phyloP scores from a whole-genome alignment of 192 early-diverging fungal species.

The Chytriomyces hyalinus region DNA sequence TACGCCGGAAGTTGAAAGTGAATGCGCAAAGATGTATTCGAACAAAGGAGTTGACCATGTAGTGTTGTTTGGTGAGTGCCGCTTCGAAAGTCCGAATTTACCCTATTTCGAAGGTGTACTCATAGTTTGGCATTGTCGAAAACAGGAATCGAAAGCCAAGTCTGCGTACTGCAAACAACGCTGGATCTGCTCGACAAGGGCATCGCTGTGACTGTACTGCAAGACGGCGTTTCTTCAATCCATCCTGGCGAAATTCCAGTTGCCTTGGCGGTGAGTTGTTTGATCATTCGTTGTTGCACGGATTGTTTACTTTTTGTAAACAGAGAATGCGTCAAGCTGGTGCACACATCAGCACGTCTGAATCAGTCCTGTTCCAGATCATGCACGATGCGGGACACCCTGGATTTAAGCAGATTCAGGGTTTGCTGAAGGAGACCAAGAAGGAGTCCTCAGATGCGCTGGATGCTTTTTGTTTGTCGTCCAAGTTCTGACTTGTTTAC shows the following conservation, averaged over 20 bases:
- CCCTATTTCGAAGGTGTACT: not conserved
- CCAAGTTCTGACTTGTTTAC: too few species aligned
- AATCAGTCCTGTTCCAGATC: constrained; percentile 54
- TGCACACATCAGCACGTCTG: constrained; percentile 51
- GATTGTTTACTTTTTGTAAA: constrained; percentile 7
- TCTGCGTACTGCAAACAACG: constrained; percentile 94
- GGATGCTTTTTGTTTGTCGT: constrained; percentile 29
- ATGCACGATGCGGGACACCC: constrained; percentile 76
- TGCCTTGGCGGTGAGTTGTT: constrained; percentile 2
- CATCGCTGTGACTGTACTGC: constrained; percentile 85
- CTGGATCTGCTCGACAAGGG: constrained; percentile 82
- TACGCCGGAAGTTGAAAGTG: constrained; percentile 61
- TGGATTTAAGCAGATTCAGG: constrained; percentile 80
- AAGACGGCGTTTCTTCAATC: constrained; percentile 90
- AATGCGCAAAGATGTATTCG: constrained; percentile 49
- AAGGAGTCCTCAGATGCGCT: constrained; percentile 54
- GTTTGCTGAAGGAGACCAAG: constrained; percentile 85
- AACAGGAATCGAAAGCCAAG: constrained; percentile 71
- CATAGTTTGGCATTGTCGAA: too few species aligned
- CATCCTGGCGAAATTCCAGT: constrained; percentile 73
- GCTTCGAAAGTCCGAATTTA: not conserved
- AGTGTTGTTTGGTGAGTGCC: constrained; percentile 81
- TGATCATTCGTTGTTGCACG: not conserved
- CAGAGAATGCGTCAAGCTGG: constrained; percentile 46
- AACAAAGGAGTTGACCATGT: constrained; percentile 60